Base-by-base conservation (phyloP, 495 filamentous ascomycete genomes). In the Trichoderma gamsii region DNA sequence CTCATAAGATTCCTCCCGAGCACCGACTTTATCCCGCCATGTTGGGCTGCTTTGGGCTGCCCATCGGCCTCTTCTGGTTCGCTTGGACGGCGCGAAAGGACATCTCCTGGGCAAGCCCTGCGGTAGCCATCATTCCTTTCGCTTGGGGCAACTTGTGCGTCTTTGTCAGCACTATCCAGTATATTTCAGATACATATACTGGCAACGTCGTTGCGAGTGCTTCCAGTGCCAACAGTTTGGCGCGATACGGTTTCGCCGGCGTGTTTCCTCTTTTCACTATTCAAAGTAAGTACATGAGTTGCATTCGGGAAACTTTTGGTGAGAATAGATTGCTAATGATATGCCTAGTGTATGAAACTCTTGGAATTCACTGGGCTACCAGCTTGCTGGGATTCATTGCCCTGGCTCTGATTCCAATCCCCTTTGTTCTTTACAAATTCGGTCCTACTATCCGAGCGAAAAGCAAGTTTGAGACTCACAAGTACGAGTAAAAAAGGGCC, bases 241-340 rank as follows among this genome's bases (percentile, higher is more conserved):
- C 86, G 4, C 80, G 90, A 41, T 92, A 92, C 70, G 72, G 76
- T 0, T 69, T 89, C 23, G 88, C 84, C 1, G 85, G 85, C 23
- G 84, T 79, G 3, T 92, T 90, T 72, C 90, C 90, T 7, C 80
- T 92, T 0, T 88, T 89, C 69, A 84, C 84, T 4, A 71, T 85
- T 15, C 81, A 83, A 67, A 86, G 63, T 65, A n/a, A 43, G 63
- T 65, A 29, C 8, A 32, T 16, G 56, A 38, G 8, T 38, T 5
- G 5, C 12, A 13, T 1, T 61, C 9, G 29, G 29, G 32, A 18
- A 32, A 3, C 12, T 61, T 1, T 27, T 12, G 23, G 9, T 9
- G 27, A 8, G 51, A 23, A 18, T 2, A 21, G 35, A 11, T 1
- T 61, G 56, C 25, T 29, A 18, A 61, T 25, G 4, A 12, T 29